A percentile compares a stretch with the other conserved stretches of the same genome.
phyloP scores from a whole-genome alignment of 176 grass and related monocot species.

The Luzula sylvatica region DNA sequence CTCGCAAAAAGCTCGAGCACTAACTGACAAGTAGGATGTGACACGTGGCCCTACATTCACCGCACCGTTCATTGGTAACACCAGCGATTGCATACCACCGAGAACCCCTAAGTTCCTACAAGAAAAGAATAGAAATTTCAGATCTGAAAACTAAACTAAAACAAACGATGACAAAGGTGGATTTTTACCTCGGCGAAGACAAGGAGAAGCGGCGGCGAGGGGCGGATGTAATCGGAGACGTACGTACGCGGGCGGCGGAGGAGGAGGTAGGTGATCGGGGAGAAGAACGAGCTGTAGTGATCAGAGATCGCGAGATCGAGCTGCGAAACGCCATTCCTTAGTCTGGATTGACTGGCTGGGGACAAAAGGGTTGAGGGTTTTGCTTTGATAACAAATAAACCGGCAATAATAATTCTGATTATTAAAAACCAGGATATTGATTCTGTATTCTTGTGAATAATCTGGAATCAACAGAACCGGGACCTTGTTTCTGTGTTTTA shows the following conservation, averaged over 20 bases:
- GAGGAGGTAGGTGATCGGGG: conserved; percentile 1
- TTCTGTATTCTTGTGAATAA: too few relatives aligned
- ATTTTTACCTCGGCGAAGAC: conserved; percentile 19
- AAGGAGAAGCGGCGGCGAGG: conserved; percentile 17
- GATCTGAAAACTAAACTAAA: not conserved
- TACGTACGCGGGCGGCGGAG: conserved; percentile 3
- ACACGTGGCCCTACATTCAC: conserved; percentile 18
- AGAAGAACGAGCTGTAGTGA: conserved; percentile 18
- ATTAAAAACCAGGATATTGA: too few relatives aligned
- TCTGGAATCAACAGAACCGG: too few relatives aligned
- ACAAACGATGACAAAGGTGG: not conserved
- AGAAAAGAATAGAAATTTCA: not conserved
- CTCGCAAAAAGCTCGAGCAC: conserved; percentile 37
- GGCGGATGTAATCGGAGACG: conserved; percentile 7
- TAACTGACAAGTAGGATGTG: conserved; percentile 39
- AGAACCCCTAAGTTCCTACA: conserved; percentile 21
- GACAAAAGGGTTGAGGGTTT: conserved; percentile 26
- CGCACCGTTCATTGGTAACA: conserved; percentile 24
- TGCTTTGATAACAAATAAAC: too few relatives aligned
- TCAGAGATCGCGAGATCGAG: conserved; percentile 29
- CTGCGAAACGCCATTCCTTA: conserved; percentile 35
- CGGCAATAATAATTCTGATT: too few relatives aligned
- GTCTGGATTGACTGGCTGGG: not conserved
- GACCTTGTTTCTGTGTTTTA: too few relatives aligned
- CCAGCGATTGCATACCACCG: conserved; percentile 17